Evolutionary conservation across 495 filamentous ascomycete species (phyloP).

Genomic region (Penicillium flavigenum): DNA sequence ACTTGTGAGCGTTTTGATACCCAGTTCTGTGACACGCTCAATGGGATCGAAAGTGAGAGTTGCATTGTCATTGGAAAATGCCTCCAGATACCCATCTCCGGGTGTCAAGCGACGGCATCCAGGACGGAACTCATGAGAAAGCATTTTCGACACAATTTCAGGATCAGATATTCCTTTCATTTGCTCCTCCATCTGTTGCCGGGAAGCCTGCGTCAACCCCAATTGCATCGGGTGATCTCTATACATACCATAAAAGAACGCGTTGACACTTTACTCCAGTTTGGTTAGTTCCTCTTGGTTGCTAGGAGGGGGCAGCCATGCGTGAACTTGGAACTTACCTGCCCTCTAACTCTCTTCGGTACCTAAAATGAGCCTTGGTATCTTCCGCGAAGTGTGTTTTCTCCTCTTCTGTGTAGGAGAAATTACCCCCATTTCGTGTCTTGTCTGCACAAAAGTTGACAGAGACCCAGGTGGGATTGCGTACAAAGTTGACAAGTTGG

Average conservation of each 20-base stretch:
- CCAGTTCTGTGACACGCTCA: slow-evolving; percentile 46
- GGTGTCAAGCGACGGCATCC: slow-evolving; percentile 48
- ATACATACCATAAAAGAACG: background rate
- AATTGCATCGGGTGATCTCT: slow-evolving; percentile 9
- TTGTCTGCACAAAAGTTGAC: slow-evolving; percentile 6
- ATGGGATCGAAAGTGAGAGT: slow-evolving; percentile 47
- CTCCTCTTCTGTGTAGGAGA: slow-evolving; percentile 41
- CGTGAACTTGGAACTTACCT: slow-evolving; percentile 2
- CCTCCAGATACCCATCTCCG: slow-evolving; percentile 38
- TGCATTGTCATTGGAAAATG: slow-evolving; percentile 44
- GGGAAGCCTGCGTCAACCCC: background rate
- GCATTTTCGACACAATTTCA: slow-evolving; percentile 38
- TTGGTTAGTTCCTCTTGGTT: background rate
- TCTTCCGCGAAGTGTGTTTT: slow-evolving; percentile 15
- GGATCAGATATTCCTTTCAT: slow-evolving; percentile 24
- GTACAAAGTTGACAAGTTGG: slow-evolving; percentile 33
- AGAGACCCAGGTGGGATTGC: slow-evolving; percentile 23
- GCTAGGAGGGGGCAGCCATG: background rate
- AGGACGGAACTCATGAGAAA: slow-evolving; percentile 33
- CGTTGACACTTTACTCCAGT: slow-evolving; percentile 10
- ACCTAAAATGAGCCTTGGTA: slow-evolving; percentile 12
- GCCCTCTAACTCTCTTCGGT: slow-evolving; percentile 18
- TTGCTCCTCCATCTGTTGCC: slow-evolving; percentile 33
- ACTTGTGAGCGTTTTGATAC: slow-evolving; percentile 34
- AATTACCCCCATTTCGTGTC: slow-evolving; percentile 32